These are phyloP conservation scores for Nakaseomyces uthaithaninus DNA, from an alignment of 1,139 yeast species.

Conservation along the genomic window DNA sequence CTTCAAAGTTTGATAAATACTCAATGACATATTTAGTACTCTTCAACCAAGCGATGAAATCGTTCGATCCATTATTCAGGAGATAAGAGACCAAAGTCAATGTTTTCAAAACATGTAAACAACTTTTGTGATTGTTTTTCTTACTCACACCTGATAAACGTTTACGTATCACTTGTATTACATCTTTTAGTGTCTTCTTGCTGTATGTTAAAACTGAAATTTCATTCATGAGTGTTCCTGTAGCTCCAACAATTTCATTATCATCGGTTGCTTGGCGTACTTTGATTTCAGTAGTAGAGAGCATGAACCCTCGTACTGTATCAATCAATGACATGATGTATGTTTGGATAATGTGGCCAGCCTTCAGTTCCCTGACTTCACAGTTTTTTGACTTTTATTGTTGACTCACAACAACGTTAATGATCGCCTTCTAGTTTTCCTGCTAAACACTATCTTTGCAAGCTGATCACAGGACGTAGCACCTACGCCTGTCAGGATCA, in stretches of 20 bases:
- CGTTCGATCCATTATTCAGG: constrained; percentile 29
- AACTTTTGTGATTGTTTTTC: constrained; percentile 22
- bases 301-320: constrained; percentile 24
- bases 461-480: too few species aligned
- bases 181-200: constrained; percentile 28
- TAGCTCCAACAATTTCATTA: constrained; percentile 26
- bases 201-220: constrained; percentile 30
- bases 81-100: constrained; percentile 26
- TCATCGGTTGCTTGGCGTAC: constrained; percentile 30
- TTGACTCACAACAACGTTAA: too few species aligned
- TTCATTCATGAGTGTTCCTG: constrained; percentile 31
- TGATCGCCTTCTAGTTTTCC: too few species aligned
- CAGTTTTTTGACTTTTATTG: too few species aligned
- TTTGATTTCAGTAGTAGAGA: constrained; percentile 26
- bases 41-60: constrained; percentile 27
- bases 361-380: not conserved
- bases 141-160: constrained; percentile 20
- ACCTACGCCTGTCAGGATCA: too few species aligned
- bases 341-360: not conserved
- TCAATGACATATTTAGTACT: constrained; percentile 19
- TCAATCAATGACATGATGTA: constrained; percentile 24
- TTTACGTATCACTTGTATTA: constrained; percentile 25
- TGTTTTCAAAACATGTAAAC: constrained; percentile 27
- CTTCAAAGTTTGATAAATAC: constrained; percentile 15
- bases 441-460: too few species aligned